Base-by-base conservation (phyloP, 2,329 filamentous ascomycete species). In the Stagonosporopsis vannaccii region DNA sequence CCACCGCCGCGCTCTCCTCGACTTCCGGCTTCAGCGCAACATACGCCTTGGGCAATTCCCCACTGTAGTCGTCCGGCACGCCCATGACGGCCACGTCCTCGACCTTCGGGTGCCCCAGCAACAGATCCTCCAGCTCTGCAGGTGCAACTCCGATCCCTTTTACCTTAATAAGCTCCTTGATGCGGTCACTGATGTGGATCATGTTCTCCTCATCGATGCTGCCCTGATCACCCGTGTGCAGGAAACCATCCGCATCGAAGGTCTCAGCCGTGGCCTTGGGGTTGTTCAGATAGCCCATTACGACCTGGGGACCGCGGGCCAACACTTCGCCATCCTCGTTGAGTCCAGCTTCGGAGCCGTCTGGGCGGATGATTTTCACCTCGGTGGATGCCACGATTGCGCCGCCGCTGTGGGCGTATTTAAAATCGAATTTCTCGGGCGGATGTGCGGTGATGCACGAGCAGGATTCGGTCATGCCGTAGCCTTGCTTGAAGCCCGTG, bases 131-230 rank as follows among this genome's bases (percentile, higher is more conserved):
- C 0, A 89, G 77, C 66, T 89, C 87, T 0, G 86, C 86, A 0
- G 87, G 86, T 6, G 86, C 84, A 7, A 87, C 84, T 5, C 81
- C 82, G 32, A 87, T 82, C 0, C 86, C 86, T 59, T 88, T 87
- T 9, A 88, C 85, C 68, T 89, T 89, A 72, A 88, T 86, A 79
- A 88, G 83, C 71, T 89, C 86, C 75, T 89, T 90, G 69, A 89
- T 84, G 0, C 86, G 80, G 64, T 89, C 86, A 1, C 80, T 79
- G 51, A 87, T 85, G 25, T 81, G 80, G 9, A 89, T 76, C 60
- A 86, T 78, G 0, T 84, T 85, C 55, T 86, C 80, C 0, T 72
- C 66, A 48, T 86, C 83, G 13, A 88, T 81, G 6, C 75, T 69
- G 2, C 85, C 87, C 37, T 83, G 79, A 50, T 87, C 84, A 0